These are phyloP conservation scores for Bruguiera sexangula DNA, from an alignment of 345 rosid species.

Conservation along the genomic window DNA sequence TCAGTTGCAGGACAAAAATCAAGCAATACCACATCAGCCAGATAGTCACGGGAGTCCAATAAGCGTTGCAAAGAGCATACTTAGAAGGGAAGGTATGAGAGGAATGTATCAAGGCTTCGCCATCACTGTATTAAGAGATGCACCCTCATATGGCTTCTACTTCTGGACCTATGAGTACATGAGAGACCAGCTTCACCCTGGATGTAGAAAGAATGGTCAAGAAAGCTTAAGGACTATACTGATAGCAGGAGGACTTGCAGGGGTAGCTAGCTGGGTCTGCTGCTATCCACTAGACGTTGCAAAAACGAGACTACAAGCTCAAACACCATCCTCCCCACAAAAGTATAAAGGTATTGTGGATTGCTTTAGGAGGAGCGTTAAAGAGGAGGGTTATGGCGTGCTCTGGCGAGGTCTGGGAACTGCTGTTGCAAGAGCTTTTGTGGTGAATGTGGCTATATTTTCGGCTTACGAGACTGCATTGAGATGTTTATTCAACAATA, in stretches of 20 bases:
- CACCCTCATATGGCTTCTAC: conserved; percentile 77
- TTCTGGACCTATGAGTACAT: conserved; percentile 89
- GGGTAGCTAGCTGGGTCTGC: conserved; percentile 86
- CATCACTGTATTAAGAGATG: conserved; percentile 74
- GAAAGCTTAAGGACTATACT: conserved; percentile 75
- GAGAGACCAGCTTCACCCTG: conserved; percentile 79
- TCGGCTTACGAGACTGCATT: conserved; percentile 78
- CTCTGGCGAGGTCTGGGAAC: conserved; percentile 93
- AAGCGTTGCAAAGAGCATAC: conserved; percentile 55
- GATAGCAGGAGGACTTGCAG: conserved; percentile 79
- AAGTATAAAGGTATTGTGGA: conserved; percentile 62
- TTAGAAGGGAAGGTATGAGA: conserved; percentile 48
- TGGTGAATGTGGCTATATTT: conserved; percentile 85
- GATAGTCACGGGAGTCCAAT: conserved; percentile 43
- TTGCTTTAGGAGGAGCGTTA: conserved; percentile 59
- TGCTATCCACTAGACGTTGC: conserved; percentile 86
- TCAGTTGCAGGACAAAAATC: conserved; percentile 47
- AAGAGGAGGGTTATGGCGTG: conserved; percentile 63
- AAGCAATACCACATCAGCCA: conserved; percentile 15
- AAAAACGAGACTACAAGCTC: conserved; percentile 80
- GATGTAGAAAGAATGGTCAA: conserved; percentile 67
- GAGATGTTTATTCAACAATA: conserved; percentile 64
- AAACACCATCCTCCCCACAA: conserved; percentile 28
- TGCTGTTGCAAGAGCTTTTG: conserved; percentile 94
- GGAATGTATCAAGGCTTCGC: conserved; percentile 75